phyloP scores from a whole-genome alignment of 345 rosid species.

The Passiflora organensis region DNA sequence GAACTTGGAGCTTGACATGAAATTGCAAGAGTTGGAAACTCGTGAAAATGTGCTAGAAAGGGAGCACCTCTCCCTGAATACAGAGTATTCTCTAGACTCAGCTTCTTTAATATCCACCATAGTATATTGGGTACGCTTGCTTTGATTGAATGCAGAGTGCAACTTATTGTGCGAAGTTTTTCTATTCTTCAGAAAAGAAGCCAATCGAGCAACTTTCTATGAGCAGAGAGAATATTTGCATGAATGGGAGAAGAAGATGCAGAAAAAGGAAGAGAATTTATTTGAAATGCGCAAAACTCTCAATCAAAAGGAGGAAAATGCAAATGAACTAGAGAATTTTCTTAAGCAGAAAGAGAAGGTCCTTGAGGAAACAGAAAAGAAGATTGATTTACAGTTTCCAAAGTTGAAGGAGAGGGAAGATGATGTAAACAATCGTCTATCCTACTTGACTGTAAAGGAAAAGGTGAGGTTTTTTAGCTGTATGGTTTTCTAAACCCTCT shows the following conservation, averaged over 20 bases:
- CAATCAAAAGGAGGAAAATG: slow-evolving; percentile 50
- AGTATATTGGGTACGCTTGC: too few species aligned
- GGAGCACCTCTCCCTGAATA: slow-evolving; percentile 55
- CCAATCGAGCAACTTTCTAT: slow-evolving; percentile 56
- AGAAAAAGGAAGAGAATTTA: slow-evolving; percentile 41
- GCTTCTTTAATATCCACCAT: slow-evolving; percentile 2
- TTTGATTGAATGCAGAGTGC: not conserved
- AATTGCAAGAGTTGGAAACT: slow-evolving; percentile 61
- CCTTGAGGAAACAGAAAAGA: slow-evolving; percentile 51
- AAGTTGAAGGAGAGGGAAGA: slow-evolving; percentile 56
- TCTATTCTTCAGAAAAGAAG: slow-evolving; percentile 57
- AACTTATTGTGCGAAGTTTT: slow-evolving; percentile 4
- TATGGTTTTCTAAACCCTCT: not conserved
- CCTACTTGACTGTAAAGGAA: slow-evolving; percentile 55
- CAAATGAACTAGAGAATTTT: slow-evolving; percentile 41
- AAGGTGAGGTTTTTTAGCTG: slow-evolving; percentile 37
- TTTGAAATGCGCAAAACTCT: slow-evolving; percentile 46
- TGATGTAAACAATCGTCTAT: slow-evolving; percentile 35
- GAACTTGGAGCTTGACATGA: slow-evolving; percentile 59
- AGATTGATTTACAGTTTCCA: slow-evolving; percentile 38
- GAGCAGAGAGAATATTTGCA: slow-evolving; percentile 66
- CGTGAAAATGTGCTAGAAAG: slow-evolving; percentile 56
- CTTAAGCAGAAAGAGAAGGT: slow-evolving; percentile 46
- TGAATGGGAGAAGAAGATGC: slow-evolving; percentile 70
- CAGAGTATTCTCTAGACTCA: slow-evolving; percentile 46